A percentile compares a stretch with the other conserved stretches of the same genome.
Conservation (phyloP, 768 basidiomycete species). For the Scleroderma bovista region DNA sequence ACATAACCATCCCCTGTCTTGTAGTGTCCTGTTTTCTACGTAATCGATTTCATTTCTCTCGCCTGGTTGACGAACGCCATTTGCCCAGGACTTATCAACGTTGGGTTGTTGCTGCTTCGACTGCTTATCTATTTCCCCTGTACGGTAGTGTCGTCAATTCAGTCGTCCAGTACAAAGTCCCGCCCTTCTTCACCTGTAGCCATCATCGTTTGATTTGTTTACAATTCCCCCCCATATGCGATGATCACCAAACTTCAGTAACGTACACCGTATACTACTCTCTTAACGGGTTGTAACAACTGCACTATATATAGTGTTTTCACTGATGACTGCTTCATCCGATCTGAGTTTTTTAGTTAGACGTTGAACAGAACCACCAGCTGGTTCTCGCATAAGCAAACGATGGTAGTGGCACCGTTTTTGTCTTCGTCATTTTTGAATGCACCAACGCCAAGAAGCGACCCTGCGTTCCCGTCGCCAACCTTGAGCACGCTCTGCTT, state of each 20-base stretch:
- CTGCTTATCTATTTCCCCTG: slow-evolving; percentile 28
- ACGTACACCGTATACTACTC: slow-evolving; percentile 35
- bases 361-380: slow-evolving; percentile 53
- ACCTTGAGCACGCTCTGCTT: slow-evolving; percentile 81
- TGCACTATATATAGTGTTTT: slow-evolving; percentile 27
- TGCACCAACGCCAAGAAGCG: slow-evolving; percentile 70
- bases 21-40: slow-evolving; percentile 5
- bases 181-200: slow-evolving; percentile 24
- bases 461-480: slow-evolving; percentile 62
- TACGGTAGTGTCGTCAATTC: slow-evolving; percentile 19
- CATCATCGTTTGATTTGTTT: slow-evolving; percentile 29
- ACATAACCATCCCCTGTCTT: not conserved
- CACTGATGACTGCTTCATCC: slow-evolving; percentile 19
- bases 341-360: slow-evolving; percentile 9
- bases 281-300: slow-evolving; percentile 27
- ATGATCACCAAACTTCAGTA: slow-evolving; percentile 25
- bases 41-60: slow-evolving; percentile 4
- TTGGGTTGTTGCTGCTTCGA: slow-evolving; percentile 18
- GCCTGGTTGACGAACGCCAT: slow-evolving; percentile 1
- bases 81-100: slow-evolving; percentile 8
- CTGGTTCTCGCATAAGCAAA: slow-evolving; percentile 75
- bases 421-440: slow-evolving; percentile 30
- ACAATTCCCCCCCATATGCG: slow-evolving; percentile 33
- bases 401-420: slow-evolving; percentile 37
- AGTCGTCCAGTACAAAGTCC: slow-evolving; percentile 7